phyloP scores from a whole-genome alignment of 148 eudicot species.

The Rhododendron molle region DNA sequence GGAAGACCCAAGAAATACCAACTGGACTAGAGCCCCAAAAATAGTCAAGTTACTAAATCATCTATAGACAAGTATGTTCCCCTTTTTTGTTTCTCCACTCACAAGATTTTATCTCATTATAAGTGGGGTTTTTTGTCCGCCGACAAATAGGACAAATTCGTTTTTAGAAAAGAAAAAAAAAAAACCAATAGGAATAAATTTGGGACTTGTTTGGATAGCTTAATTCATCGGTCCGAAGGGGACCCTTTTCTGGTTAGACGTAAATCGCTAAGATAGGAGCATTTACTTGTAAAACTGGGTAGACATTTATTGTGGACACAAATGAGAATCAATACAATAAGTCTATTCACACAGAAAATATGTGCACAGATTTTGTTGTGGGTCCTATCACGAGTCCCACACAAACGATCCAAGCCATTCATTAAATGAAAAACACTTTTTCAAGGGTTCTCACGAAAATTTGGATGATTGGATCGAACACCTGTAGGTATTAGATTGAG shows the following conservation, averaged over 20 bases:
- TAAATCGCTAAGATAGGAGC: neutral
- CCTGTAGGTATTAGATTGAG: too few species aligned
- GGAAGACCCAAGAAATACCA: rapidly evolving
- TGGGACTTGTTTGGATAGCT: neutral
- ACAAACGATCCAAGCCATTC: too few species aligned
- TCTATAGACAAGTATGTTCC: neutral
- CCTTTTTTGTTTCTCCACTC: neutral
- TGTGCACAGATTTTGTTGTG: too few species aligned
- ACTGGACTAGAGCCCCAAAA: too few species aligned
- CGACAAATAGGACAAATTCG: neutral
- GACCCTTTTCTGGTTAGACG: neutral
- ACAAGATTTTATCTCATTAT: neutral
- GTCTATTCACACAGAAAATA: too few species aligned
- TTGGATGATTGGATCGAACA: too few species aligned
- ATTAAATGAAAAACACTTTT: too few species aligned
- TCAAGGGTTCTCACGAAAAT: too few species aligned
- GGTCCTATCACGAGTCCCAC: rapidly evolving
- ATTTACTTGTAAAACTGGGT: neutral
- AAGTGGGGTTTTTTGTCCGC: neutral
- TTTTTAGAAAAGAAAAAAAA: too few species aligned
- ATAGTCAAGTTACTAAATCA: neutral
- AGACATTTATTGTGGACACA: too few species aligned
- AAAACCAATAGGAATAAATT: too few species aligned
- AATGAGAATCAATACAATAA: too few species aligned
- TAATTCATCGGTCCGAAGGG: neutral